Evolutionary conservation across 805 yeast species (phyloP), one percentile per base, ranked within the genome.

Genomic region (Wickerhamiella kazuoi): DNA sequence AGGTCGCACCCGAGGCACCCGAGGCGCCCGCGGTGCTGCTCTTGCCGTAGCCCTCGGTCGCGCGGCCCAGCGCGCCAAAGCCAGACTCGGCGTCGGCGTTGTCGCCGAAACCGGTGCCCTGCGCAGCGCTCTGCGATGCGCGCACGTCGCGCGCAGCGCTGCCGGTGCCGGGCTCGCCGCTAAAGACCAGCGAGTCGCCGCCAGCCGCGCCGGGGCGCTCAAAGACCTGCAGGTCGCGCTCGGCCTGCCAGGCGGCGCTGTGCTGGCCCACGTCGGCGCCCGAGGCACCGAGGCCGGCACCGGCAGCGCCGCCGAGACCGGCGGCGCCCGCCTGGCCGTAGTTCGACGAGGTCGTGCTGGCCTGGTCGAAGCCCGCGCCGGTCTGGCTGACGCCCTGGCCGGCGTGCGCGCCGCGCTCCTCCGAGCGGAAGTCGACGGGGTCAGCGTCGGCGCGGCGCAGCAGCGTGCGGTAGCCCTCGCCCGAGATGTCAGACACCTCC

Each of bases 161-260:
- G 14, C 29, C 17, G 30, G 31, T 30, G 38, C 19, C 41, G 11
- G 26, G 26, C 26, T 23, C 26, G 9, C 26, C 26, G 26, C 26
- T 23, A 11, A 23, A 23, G 9, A 23, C 26, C 6, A 23, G 26
- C 9, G 9, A 7, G 6, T 23, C 26, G 26, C 11, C 11, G 9
- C 11, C 9, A 23, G 9, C 26, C 26, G 26, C 6, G 11, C 26
- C 26, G 11, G 26, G 26, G 26, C 11, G 26, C 13, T 42, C 45
- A 38, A 49, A 44, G 28, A 41, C 49, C 7, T 40, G 41, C 36
- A 46, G 40, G 40, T 48, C 50, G 34, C 35, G 39, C 38, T 45
- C 34, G 7, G 51, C 48, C 41, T 43, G 42, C 45, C 46, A 46
- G 13, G 51, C 51, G 8, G 46, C 41, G 24, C 47, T 41, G 26